These are phyloP conservation scores for Starmera caribaea DNA, from an alignment of 805 yeast species.

Conservation along the genomic window DNA sequence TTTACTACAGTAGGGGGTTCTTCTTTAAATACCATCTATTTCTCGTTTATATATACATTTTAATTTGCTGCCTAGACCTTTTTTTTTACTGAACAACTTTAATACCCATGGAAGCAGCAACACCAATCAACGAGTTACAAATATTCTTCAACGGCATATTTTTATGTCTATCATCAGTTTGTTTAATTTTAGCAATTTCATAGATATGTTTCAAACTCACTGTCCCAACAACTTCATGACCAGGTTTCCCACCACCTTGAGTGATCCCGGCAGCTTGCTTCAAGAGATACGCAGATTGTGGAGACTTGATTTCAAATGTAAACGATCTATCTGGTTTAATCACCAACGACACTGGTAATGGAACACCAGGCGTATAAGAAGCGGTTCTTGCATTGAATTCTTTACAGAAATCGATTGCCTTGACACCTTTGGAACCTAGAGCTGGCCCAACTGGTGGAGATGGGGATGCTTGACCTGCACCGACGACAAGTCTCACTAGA, in stretches of 20 bases:
- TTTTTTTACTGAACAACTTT: constrained; percentile 42
- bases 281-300: constrained; percentile 83
- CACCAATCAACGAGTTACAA: constrained; percentile 73
- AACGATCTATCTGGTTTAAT: constrained; percentile 92
- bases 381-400: constrained; percentile 98
- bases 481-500: constrained; percentile 85
- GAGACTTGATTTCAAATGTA: constrained; percentile 77
- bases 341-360: constrained; percentile 77
- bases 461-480: constrained; percentile 97
- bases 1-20: no score
- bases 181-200: constrained; percentile 90
- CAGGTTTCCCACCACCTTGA: constrained; percentile 70
- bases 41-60: constrained; percentile 1
- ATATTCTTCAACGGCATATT: constrained; percentile 63
- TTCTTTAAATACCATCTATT: not conserved
- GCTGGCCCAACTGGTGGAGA: constrained; percentile 99
- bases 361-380: constrained; percentile 73
- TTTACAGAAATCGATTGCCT: constrained; percentile 96
- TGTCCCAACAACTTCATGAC: constrained; percentile 53
- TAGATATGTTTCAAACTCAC: constrained; percentile 80
- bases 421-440: constrained; percentile 95
- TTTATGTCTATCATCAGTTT: constrained; percentile 74
- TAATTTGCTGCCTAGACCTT: constrained; percentile 5
- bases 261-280: constrained; percentile 70
- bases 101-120: constrained; percentile 87